A percentile compares a stretch with the other conserved stretches of the same genome.
phyloP scores from a whole-genome alignment of 2,329 filamentous ascomycete genomes.

The Arthrobotrys entomopaga region DNA sequence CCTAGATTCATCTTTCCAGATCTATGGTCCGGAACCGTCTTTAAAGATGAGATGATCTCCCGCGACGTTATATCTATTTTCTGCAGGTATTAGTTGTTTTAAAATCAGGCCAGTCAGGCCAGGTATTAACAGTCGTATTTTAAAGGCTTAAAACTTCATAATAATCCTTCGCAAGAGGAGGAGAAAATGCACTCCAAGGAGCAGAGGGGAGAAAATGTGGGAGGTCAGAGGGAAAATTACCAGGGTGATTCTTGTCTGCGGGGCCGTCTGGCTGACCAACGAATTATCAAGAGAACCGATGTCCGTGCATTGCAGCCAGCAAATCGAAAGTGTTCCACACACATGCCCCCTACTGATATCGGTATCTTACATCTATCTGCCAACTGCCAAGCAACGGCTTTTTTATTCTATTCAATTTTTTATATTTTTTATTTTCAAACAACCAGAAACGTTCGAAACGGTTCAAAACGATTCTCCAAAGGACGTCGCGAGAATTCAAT shows the following conservation, averaged over 20 bases:
- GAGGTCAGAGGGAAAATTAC: constrained; percentile 12
- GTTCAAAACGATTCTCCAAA: too few species aligned
- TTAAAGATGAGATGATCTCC: not conserved
- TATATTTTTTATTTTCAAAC: too few species aligned
- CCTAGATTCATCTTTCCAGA: constrained; percentile 1
- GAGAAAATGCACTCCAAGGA: not conserved
- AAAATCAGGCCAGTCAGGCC: constrained; percentile 7
- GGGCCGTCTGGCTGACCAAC: not conserved
- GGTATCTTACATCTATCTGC: too few species aligned
- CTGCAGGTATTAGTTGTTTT: not conserved
- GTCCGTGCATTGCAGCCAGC: constrained; percentile 16
- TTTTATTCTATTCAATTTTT: too few species aligned
- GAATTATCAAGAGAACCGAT: not conserved
- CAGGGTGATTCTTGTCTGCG: constrained; percentile 9
- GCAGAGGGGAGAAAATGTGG: not conserved
- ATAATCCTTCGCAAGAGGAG: not conserved
- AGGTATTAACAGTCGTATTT: not conserved
- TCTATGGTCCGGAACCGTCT: constrained; percentile 6
- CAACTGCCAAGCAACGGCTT: too few species aligned
- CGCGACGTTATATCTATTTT: not conserved
- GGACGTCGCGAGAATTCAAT: too few species aligned
- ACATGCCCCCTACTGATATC: too few species aligned
- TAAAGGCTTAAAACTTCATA: not conserved
- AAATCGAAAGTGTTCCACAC: not conserved
- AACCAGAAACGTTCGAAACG: too few species aligned